These are phyloP conservation scores for Colletotrichum viniferum DNA, from an alignment of 2,329 filamentous ascomycete genomes.

Conservation along the genomic window DNA sequence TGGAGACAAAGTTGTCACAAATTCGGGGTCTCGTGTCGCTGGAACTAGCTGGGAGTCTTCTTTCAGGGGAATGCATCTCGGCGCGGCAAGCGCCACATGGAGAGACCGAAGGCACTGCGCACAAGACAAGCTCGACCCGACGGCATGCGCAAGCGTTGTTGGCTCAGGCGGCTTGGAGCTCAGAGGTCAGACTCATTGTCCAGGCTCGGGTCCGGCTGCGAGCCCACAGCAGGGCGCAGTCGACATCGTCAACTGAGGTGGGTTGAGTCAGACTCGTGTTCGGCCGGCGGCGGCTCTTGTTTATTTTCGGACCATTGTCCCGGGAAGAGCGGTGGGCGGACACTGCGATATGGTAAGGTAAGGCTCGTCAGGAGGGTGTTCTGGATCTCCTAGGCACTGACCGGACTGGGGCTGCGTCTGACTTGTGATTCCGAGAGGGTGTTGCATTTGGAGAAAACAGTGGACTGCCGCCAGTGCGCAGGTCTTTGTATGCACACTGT, in stretches of 20 bases:
- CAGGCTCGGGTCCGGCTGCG: not conserved
- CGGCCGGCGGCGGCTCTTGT: constrained; percentile 8
- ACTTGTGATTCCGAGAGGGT: not conserved
- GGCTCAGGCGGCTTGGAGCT: not conserved
- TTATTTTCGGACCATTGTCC: constrained; percentile 17
- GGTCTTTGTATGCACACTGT: not conserved
- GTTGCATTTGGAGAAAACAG: not conserved
- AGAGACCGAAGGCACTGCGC: not conserved
- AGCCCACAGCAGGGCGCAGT: constrained; percentile 19
- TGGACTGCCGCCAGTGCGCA: constrained; percentile 5
- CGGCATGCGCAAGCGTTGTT: not conserved
- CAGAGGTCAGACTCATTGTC: not conserved
- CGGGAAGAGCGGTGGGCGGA: constrained; percentile 7
- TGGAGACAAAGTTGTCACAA: not conserved
- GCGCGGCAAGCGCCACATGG: constrained; percentile 15
- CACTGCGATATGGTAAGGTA: not conserved
- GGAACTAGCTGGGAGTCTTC: not conserved
- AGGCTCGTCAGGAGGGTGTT: not conserved
- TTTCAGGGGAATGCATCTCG: not conserved
- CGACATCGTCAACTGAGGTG: constrained; percentile 1
- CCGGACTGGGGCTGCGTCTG: not conserved
- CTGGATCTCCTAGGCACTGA: constrained; percentile 2
- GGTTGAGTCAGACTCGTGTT: constrained; percentile 16
- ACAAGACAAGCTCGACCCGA: not conserved
- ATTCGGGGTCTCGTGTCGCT: not conserved